A percentile compares a stretch with the other conserved stretches of the same genome.
These are phyloP conservation scores for Apostasia shenzhenica DNA, from an alignment of 106 monocot genomes.

Conservation along the genomic window DNA sequence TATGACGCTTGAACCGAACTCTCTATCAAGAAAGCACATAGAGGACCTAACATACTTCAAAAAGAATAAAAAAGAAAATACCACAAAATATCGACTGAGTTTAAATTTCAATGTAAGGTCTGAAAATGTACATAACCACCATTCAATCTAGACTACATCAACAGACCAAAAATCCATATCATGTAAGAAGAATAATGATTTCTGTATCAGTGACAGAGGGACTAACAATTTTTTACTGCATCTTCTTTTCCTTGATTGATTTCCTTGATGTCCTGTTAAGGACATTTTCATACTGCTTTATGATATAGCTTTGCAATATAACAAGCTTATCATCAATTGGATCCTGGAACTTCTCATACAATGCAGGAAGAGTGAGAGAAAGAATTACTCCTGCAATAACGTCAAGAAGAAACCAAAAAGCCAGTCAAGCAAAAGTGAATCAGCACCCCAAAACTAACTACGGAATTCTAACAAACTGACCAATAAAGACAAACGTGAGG, in stretches of 20 bases:
- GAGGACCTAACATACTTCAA: too few species aligned
- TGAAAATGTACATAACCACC: too few species aligned
- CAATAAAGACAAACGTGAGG: slow-evolving; percentile 75
- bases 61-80: too few species aligned
- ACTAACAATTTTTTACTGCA: slow-evolving; percentile 34
- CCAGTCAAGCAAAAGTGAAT: not conserved
- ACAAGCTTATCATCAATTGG: slow-evolving; percentile 58
- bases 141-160: too few species aligned
- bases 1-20: too few species aligned
- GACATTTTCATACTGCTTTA: slow-evolving; percentile 31
- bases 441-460: not conserved
- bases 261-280: slow-evolving; percentile 23
- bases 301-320: slow-evolving; percentile 27
- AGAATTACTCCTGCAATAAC: slow-evolving; percentile 44
- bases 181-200: slow-evolving; percentile 1
- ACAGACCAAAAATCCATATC: slow-evolving; percentile 1
- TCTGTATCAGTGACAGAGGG: not conserved
- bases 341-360: slow-evolving; percentile 85
- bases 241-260: slow-evolving; percentile 59
- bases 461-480: too few species aligned
- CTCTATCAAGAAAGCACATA: too few species aligned
- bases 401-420: slow-evolving; percentile 2
- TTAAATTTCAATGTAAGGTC: too few species aligned
- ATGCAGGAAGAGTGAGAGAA: slow-evolving; percentile 46
- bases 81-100: too few species aligned